A percentile compares a stretch with the other conserved stretches of the same genome.
Conservation (phyloP, 805 yeast genomes). For the Phaffomyces opuntiae region DNA sequence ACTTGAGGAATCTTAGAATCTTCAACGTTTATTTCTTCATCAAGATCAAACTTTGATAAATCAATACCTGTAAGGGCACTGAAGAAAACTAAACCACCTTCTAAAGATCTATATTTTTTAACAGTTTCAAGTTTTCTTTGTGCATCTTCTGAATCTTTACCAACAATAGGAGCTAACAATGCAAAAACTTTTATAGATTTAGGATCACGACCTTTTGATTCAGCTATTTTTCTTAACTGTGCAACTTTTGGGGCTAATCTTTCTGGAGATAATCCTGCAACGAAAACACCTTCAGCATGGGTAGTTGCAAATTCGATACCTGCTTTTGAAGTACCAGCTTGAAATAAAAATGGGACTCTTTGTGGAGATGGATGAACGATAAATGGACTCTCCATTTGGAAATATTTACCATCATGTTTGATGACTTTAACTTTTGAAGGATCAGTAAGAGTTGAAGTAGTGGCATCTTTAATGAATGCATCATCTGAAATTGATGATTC, state of each 20-base stretch:
- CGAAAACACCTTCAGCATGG: conserved; percentile 36
- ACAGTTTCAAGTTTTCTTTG: conserved; percentile 27
- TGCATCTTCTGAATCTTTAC: conserved; percentile 35
- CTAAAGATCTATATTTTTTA: conserved; percentile 29
- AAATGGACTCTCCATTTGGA: conserved; percentile 33
- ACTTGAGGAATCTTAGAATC: conserved; percentile 21
- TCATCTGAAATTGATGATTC: conserved; percentile 36
- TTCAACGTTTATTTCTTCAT: conserved; percentile 8
- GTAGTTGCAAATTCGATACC: conserved; percentile 37
- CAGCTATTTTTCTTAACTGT: conserved; percentile 28
- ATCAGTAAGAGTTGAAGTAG: conserved; percentile 21
- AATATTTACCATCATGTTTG: conserved; percentile 33
- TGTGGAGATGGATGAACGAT: conserved; percentile 34
- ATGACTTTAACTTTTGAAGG: conserved; percentile 32
- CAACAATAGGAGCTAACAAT: conserved; percentile 31
- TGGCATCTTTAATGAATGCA: conserved; percentile 20
- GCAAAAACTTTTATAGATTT: conserved; percentile 33
- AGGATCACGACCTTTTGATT: conserved; percentile 28
- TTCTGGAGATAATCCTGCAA: conserved; percentile 29
- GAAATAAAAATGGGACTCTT: conserved; percentile 36
- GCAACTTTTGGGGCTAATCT: conserved; percentile 24
- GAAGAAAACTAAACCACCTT: conserved; percentile 37
- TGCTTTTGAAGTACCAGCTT: conserved; percentile 36
- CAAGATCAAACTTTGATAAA: conserved; percentile 27
- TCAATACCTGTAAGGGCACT: conserved; percentile 42